phyloP scores from a whole-genome alignment of 2,329 filamentous ascomycete genomes.

The Alternaria novae-zelandiae region DNA sequence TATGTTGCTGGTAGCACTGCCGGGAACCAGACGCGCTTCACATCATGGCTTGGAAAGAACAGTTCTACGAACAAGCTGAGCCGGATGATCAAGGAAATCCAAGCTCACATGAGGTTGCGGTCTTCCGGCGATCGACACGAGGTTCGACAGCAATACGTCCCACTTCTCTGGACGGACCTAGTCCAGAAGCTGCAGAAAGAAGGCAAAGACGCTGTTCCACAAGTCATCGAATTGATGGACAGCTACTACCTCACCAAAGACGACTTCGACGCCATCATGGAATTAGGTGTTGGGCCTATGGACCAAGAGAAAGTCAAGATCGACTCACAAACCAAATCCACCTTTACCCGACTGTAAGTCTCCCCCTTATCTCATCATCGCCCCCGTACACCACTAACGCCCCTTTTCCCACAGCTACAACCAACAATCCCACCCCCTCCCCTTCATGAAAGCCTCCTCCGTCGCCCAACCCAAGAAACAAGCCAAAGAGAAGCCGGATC shows the following conservation, averaged over 20 bases:
- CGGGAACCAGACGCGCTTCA: constrained; percentile 73
- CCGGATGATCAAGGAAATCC: constrained; percentile 88
- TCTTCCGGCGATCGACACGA: constrained; percentile 92
- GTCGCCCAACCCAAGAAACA: constrained; percentile 74
- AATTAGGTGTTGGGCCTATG: constrained; percentile 88
- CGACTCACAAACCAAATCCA: constrained; percentile 82
- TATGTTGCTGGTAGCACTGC: constrained; percentile 80
- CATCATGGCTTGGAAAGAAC: constrained; percentile 93
- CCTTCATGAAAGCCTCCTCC: constrained; percentile 92
- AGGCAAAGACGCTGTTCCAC: constrained; percentile 80
- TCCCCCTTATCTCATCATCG: background rate
- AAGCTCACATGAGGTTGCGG: constrained; percentile 93
- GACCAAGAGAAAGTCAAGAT: constrained; percentile 76
- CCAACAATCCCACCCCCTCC: constrained; percentile 80
- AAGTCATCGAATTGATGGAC: constrained; percentile 95
- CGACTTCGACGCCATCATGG: constrained; percentile 90
- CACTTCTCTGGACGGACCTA: constrained; percentile 81
- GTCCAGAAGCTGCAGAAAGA: constrained; percentile 76
- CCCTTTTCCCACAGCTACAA: constrained; percentile 72
- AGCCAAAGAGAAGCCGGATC: constrained; percentile 80
- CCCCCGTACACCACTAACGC: constrained; percentile 9
- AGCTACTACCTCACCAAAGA: constrained; percentile 94
- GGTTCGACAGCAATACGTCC: constrained; percentile 91
- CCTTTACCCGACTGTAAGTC: constrained; percentile 86
- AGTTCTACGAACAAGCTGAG: constrained; percentile 78